These are phyloP conservation scores for Trichoderma pleuroti DNA, from an alignment of 2,329 filamentous ascomycete genomes.

Conservation along the genomic window DNA sequence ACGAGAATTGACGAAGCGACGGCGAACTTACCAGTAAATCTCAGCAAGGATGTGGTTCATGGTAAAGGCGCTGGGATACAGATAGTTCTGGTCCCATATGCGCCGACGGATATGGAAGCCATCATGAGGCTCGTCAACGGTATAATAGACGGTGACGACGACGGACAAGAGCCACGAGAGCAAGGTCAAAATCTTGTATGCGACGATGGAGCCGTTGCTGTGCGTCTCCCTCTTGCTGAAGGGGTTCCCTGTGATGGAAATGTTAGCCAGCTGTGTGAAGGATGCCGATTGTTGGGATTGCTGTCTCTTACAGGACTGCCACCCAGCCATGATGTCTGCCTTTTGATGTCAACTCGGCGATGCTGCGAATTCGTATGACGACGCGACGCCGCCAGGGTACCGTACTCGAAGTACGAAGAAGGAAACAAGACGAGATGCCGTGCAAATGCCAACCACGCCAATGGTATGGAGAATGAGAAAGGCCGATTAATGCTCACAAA, in stretches of 20 bases:
- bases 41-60: conserved; percentile 62
- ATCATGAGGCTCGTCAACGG: conserved; percentile 60
- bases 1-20: no score
- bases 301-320: conserved; percentile 18
- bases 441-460: neutral
- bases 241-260: conserved; percentile 61
- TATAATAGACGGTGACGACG: conserved; percentile 71
- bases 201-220: conserved; percentile 55
- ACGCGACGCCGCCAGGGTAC: neutral
- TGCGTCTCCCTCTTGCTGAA: conserved; percentile 70
- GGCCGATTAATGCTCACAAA: neutral
- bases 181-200: conserved; percentile 73
- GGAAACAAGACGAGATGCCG: neutral
- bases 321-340: conserved; percentile 20
- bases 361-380: neutral
- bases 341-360: neutral
- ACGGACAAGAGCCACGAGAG: conserved; percentile 73
- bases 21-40: conserved; percentile 66
- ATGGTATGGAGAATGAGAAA: neutral
- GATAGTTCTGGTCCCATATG: conserved; percentile 72
- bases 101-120: conserved; percentile 55
- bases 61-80: conserved; percentile 68
- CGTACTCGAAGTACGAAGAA: neutral
- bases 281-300: no score
- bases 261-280: neutral